Evolutionary conservation across 495 filamentous ascomycete species (phyloP), one percentile per base, ranked within the genome.

Genomic region (Polyplosphaeria fusca): DNA sequence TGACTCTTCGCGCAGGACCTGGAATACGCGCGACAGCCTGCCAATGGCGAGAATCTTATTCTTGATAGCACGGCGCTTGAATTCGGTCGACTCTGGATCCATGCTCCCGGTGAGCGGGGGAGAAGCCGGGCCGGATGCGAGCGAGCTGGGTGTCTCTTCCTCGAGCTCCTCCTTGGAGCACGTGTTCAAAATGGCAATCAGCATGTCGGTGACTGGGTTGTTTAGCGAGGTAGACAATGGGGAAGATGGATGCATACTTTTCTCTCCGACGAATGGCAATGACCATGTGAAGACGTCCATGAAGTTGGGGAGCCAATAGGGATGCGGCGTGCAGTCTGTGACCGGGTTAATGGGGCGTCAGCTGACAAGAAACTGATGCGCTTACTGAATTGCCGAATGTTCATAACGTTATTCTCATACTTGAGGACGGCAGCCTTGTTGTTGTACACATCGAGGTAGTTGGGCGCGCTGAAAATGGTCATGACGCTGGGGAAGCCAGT

Each of bases 281-380:
- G 93, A 97, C 93, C 93, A 98, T 37, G 93, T 98, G 72, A 98
- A 96, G 46, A 98, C 93, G 68, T 98, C 93, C 93, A 98, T 98
- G 71, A 98, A 98, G 74, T 98, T 98, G 41, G 93, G 93, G 30
- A 98, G 82, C 93, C 93, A 98, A 74, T 97, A 98, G 14, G 93
- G 93, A 72, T 98, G 93, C 5, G 93, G 93, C 27, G 93, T 96
- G 82, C 93, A 98, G 73, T 98, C 70, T 67, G 50, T 42, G 42
- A 14, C 14, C 22, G 47, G 24, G 14, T 47, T 47, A 61, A n/a
- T n/a, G n/a, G n/a, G n/a, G n/a, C n/a, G n/a, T n/a, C n/a, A n/a
- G n/a, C n/a, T n/a, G n/a, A n/a, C n/a, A n/a, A n/a, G n/a, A n/a
- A n/a, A n/a, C n/a, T n/a, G n/a, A n/a, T n/a, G n/a, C n/a, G 66